Base-by-base conservation (phyloP, 345 rosid species). In the Passiflora organensis region DNA sequence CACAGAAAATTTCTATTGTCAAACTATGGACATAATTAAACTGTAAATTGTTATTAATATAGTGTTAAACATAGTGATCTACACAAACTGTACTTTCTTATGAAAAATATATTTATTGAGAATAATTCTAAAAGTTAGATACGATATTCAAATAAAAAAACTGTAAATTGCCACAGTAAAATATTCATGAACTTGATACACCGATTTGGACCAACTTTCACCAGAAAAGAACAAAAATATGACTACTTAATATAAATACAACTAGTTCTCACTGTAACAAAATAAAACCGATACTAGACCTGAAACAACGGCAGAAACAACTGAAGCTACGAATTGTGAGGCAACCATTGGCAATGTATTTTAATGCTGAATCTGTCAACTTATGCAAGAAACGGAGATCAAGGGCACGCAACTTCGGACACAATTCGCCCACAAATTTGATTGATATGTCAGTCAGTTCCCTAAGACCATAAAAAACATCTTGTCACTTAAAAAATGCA, bases 311-410 rank as follows among this genome's bases (percentile, higher is more conserved):
- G 58, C 53, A 48, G 59, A 53, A 36, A 47, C 69, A 70, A 58
- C 65, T 76, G 22, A 76, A 60, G n/a, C 17, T 62, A 15, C 24
- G 32, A 51, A 65, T 61, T 56, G 58, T 68, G 41, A 16, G 70
- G 62, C 81, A 82, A 55, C 81, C 81, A 43, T 75, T 67, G 5
- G 81, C 65, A n/a, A 82, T 63, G 60, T 48, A 60, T 24, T 61
- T 48, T 42, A 82, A 19, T 8, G 85, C 45, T 28, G 44, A 21
- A 62, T 77, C 79, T 38, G 79, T 70, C 58, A 82, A 65, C 1
- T 54, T 53, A 34, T 24, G 44, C 69, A 77, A 64, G 55, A 58
- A 46, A 6, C 79, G 63, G 49, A 82, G 72, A 59, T 80, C 82
- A 53, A 82, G 70, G 47, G 73, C 66, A 28, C 66, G 53, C 32